Evolutionary conservation across 164 flowering plant genomes (phyloP).

Genomic region (Stephania cephalantha): DNA sequence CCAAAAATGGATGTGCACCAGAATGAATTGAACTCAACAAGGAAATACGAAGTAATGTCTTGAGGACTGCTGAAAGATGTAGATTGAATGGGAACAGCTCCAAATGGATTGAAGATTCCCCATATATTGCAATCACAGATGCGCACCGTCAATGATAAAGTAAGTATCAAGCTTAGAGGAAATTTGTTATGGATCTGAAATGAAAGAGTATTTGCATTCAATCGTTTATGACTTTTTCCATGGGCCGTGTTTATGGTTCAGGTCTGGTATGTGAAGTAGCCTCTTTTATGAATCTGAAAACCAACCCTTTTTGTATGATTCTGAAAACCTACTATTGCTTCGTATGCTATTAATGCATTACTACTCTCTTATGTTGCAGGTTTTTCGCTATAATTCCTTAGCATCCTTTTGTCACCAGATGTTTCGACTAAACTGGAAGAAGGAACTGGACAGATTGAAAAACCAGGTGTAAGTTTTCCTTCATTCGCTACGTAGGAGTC

Average conservation of each 20-base stretch:
- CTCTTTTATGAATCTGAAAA: too few species aligned
- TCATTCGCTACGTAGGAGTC: too few species aligned
- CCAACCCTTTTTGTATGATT: not conserved
- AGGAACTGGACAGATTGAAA: constrained; percentile 54
- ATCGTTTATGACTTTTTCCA: not conserved
- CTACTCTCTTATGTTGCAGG: constrained; percentile 39
- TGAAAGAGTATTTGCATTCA: not conserved
- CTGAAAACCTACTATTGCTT: not conserved
- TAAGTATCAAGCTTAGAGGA: constrained; percentile 12
- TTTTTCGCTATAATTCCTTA: constrained; percentile 77
- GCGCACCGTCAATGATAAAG: constrained; percentile 65
- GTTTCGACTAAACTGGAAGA: constrained; percentile 88
- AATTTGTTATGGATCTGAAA: not conserved
- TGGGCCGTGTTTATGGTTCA: not conserved
- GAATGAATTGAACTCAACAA: constrained; percentile 96
- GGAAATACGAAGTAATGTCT: constrained; percentile 48
- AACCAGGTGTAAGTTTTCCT: constrained; percentile 7
- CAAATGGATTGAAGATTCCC: constrained; percentile 50
- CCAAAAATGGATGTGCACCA: constrained; percentile 79
- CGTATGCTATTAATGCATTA: not conserved
- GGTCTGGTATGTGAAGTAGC: too few species aligned
- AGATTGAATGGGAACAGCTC: constrained; percentile 30
- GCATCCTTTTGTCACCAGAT: constrained; percentile 93
- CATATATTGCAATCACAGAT: constrained; percentile 53
- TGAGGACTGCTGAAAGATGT: constrained; percentile 55